Conservation (phyloP, 345 rosid genomes). For the Erucastrum elatum region DNA sequence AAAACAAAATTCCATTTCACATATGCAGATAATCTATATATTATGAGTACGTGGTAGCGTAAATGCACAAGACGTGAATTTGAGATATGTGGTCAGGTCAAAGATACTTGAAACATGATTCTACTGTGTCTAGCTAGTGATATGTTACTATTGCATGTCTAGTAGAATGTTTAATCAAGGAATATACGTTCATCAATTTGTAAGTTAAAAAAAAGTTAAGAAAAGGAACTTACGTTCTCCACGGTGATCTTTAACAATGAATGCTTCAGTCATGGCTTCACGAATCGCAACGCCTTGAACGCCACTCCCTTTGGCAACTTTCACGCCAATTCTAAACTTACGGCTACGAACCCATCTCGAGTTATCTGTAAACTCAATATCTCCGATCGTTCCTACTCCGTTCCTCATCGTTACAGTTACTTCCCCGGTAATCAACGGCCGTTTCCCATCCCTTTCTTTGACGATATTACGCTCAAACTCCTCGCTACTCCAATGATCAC, state of each 20-base stretch:
- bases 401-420: slow-evolving; percentile 53
- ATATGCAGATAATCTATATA: not conserved
- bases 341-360: slow-evolving; percentile 94
- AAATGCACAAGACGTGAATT: not conserved
- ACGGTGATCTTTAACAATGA: slow-evolving; percentile 88
- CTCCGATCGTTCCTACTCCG: slow-evolving; percentile 53
- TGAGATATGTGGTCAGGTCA: not conserved
- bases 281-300: slow-evolving; percentile 50
- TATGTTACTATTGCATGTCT: slow-evolving; percentile 28
- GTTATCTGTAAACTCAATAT: slow-evolving; percentile 81
- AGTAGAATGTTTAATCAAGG: not conserved
- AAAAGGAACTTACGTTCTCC: slow-evolving; percentile 81
- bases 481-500: slow-evolving; percentile 56
- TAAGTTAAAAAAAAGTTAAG: slow-evolving; percentile 9
- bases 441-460: slow-evolving; percentile 74
- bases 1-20: not conserved
- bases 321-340: slow-evolving; percentile 73
- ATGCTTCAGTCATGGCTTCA: slow-evolving; percentile 78
- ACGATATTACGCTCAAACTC: slow-evolving; percentile 61
- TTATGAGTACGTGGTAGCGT: not conserved
- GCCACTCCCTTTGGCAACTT: slow-evolving; percentile 51
- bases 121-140: not conserved
- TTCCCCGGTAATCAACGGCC: slow-evolving; percentile 93
- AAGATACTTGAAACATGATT: slow-evolving; percentile 7
- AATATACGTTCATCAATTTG: not conserved